Evolutionary conservation across 495 filamentous ascomycete genomes (phyloP).

Genomic region (Aspergillus egyptiacus): DNA sequence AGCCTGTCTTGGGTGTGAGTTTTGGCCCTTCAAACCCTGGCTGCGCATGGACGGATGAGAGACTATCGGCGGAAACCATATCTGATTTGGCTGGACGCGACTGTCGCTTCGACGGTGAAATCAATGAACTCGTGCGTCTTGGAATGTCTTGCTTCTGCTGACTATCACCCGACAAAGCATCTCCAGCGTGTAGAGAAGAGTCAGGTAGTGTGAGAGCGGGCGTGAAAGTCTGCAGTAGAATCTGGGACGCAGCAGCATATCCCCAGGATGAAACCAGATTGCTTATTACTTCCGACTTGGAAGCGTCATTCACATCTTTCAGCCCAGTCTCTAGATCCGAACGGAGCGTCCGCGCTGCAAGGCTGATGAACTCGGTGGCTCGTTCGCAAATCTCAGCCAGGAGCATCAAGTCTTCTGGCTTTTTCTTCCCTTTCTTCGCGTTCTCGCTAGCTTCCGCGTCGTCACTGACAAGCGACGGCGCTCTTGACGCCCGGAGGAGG

Average conservation of each 20-base stretch:
- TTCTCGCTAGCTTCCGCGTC: conserved; percentile 17
- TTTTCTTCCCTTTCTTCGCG: conserved; percentile 30
- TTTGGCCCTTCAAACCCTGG: conserved; percentile 28
- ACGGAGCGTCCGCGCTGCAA: conserved; percentile 68
- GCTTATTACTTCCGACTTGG: conserved; percentile 56
- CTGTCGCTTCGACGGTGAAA: conserved; percentile 20
- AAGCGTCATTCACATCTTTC: conserved; percentile 28
- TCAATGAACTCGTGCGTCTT: conserved; percentile 41
- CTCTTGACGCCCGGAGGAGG: conserved; percentile 75
- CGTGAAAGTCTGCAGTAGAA: conserved; percentile 70
- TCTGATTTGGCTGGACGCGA: conserved; percentile 31
- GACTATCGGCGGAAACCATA: conserved; percentile 21
- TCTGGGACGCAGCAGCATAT: conserved; percentile 70
- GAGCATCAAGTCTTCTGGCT: conserved; percentile 66
- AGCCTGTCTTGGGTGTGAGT: conserved; percentile 51
- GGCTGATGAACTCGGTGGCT: conserved; percentile 73
- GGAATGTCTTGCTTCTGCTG: conserved; percentile 46
- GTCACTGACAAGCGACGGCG: conserved; percentile 28
- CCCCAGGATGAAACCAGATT: conserved; percentile 82
- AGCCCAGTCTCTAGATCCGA: conserved; percentile 55
- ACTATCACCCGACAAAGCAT: conserved; percentile 32
- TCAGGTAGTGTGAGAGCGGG: conserved; percentile 60
- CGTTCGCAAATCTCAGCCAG: conserved; percentile 76
- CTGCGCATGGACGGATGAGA: conserved; percentile 20
- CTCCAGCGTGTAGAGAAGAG: conserved; percentile 39